Conservation (phyloP, 805 yeast species). For the Ogataea zsoltii region DNA sequence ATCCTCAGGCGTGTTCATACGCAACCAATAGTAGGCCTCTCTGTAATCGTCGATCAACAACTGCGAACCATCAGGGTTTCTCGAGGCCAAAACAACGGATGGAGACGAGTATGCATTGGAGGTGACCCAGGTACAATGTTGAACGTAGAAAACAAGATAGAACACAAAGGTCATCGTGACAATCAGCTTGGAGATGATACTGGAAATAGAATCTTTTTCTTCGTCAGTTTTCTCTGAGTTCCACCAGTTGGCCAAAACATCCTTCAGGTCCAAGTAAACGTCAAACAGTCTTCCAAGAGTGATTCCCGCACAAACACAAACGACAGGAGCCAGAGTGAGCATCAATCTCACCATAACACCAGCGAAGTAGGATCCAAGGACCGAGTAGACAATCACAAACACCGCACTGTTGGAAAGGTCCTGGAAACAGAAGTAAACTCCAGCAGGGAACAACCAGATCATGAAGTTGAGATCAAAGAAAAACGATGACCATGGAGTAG, state of each 20-base stretch:
- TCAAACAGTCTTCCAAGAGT: constrained; percentile 85
- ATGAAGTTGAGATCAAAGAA: constrained; percentile 91
- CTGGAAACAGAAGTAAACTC: constrained; percentile 86
- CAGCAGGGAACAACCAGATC: constrained; percentile 98
- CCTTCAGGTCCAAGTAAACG: constrained; percentile 66
- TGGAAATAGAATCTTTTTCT: constrained; percentile 25
- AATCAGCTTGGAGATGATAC: constrained; percentile 53
- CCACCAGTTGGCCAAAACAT: constrained; percentile 17
- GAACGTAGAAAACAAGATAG: constrained; percentile 79
- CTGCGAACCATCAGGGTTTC: constrained; percentile 80
- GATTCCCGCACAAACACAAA: constrained; percentile 90
- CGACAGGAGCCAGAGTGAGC: constrained; percentile 94
- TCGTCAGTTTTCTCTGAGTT: constrained; percentile 8
- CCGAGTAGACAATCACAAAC: constrained; percentile 86
- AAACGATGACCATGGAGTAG: constrained; percentile 99
- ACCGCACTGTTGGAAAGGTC: constrained; percentile 91
- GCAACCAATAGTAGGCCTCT: constrained; percentile 98
- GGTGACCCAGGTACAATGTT: constrained; percentile 97
- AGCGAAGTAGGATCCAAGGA: constrained; percentile 94
- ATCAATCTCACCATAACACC: constrained; percentile 99
- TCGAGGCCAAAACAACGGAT: constrained; percentile 89
- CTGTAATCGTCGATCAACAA: constrained; percentile 92
- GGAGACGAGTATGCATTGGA: constrained; percentile 96
- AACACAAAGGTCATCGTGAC: constrained; percentile 69
- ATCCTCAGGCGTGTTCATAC: constrained; percentile 97